Conservation (phyloP, 768 basidiomycete species). For the Auricularia sp. region DNA sequence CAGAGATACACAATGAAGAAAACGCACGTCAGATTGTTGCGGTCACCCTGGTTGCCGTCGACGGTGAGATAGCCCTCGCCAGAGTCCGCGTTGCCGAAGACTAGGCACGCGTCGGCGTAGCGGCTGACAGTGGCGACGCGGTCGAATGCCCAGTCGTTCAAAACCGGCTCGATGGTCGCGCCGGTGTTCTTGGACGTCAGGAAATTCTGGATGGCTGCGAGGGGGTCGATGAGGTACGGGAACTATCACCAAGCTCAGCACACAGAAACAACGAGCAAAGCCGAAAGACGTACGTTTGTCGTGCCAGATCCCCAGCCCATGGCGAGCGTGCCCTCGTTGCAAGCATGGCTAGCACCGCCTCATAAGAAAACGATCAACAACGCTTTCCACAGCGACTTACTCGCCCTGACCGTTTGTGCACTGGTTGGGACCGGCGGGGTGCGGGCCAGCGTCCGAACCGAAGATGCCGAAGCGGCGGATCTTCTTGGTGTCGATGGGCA, state of each 20-base stretch:
- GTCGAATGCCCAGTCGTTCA: slow-evolving; percentile 8
- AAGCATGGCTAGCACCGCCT: slow-evolving; percentile 30
- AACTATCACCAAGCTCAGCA: slow-evolving; percentile 5
- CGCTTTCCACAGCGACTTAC: slow-evolving; percentile 10
- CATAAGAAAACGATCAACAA: background rate
- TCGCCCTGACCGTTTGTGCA: slow-evolving; percentile 34
- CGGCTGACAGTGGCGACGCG: slow-evolving; percentile 19
- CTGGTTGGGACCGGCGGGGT: slow-evolving; percentile 57
- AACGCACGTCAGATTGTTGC: slow-evolving; percentile 18
- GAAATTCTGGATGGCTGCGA: slow-evolving; percentile 10
- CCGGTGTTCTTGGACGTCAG: slow-evolving; percentile 3
- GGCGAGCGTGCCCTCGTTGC: slow-evolving; percentile 62
- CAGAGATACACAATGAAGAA: background rate
- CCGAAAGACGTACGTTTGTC: slow-evolving; percentile 36
- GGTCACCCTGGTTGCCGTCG: slow-evolving; percentile 69
- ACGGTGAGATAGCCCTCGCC: slow-evolving; percentile 78
- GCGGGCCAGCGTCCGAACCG: slow-evolving; percentile 52
- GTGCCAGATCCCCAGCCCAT: slow-evolving; percentile 95
- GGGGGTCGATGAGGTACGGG: slow-evolving; percentile 16
- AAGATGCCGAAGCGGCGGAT: slow-evolving; percentile 24
- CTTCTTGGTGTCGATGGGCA: slow-evolving; percentile 31
- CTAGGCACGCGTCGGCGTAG: slow-evolving; percentile 56
- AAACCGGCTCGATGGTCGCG: slow-evolving; percentile 4
- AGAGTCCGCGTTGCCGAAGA: slow-evolving; percentile 75
- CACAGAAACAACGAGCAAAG: background rate